Evolutionary conservation across 768 basidiomycete species (phyloP).

Genomic region (Lepiota venenata): DNA sequence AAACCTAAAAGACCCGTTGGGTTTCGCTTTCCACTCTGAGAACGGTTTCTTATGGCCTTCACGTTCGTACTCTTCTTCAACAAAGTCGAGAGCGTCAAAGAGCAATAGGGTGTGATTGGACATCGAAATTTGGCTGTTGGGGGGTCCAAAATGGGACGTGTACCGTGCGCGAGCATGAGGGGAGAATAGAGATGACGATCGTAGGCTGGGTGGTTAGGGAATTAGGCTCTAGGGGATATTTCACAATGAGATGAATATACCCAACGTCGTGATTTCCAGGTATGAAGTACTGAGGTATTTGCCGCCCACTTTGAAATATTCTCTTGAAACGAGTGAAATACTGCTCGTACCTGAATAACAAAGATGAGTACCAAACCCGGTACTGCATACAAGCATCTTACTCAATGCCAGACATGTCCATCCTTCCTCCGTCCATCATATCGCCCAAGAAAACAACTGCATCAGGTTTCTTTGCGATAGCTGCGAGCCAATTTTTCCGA

Average conservation of each 20-base stretch:
- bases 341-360: conserved; percentile 57
- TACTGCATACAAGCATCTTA: conserved; percentile 32
- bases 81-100: conserved; percentile 68
- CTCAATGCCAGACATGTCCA: conserved; percentile 63
- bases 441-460: conserved; percentile 84
- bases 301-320: conserved; percentile 56
- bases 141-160: conserved; percentile 68
- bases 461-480: conserved; percentile 58
- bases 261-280: conserved; percentile 93
- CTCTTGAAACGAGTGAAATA: conserved; percentile 66
- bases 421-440: conserved; percentile 86
- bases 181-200: conserved; percentile 41
- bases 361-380: neutral
- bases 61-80: conserved; percentile 69
- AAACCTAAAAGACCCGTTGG: conserved; percentile 52
- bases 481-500: conserved; percentile 79
- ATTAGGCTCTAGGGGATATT: conserved; percentile 14
- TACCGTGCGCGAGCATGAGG: conserved; percentile 54
- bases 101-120: conserved; percentile 73
- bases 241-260: conserved; percentile 26
- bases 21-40: conserved; percentile 44
- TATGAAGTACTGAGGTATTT: conserved; percentile 62
- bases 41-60: conserved; percentile 35
- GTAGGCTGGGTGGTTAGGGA: conserved; percentile 39
- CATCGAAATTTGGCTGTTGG: conserved; percentile 59